Evolutionary conservation across 2,329 filamentous ascomycete genomes (phyloP).

Genomic region (Colletotrichum sp.): DNA sequence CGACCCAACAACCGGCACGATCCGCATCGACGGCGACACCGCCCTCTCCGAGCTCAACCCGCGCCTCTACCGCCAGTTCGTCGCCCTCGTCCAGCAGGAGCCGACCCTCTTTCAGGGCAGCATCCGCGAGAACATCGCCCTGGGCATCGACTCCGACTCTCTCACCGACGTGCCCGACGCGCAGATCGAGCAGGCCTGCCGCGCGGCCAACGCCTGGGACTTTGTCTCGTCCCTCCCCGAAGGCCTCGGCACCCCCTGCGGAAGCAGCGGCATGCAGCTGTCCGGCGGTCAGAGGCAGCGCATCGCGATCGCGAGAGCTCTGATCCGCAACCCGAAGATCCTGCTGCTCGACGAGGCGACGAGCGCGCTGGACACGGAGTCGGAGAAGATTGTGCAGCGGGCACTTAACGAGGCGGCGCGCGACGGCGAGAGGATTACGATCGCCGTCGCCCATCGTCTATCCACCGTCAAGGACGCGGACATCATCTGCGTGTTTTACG

Average conservation of each 20-base stretch:
- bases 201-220: conserved; percentile 53
- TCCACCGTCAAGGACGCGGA: conserved; percentile 64
- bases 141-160: conserved; percentile 30
- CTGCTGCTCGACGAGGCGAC: conserved; percentile 79
- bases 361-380: conserved; percentile 65
- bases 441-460: conserved; percentile 69
- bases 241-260: conserved; percentile 67
- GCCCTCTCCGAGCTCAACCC: conserved; percentile 47
- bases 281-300: conserved; percentile 77
- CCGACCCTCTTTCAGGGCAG: conserved; percentile 55
- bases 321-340: conserved; percentile 69
- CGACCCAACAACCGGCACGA: conserved; percentile 46
- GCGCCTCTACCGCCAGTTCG: conserved; percentile 54
- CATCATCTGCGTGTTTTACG: conserved; percentile 65
- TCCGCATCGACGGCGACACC: conserved; percentile 50
- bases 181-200: conserved; percentile 47
- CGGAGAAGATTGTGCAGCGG: conserved; percentile 68
- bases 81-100: conserved; percentile 64
- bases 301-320: conserved; percentile 74
- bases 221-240: conserved; percentile 42
- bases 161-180: conserved; percentile 30
- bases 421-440: conserved; percentile 51
- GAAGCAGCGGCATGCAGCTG: conserved; percentile 70
- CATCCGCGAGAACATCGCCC: conserved; percentile 52
- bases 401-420: conserved; percentile 52